Evolutionary conservation across 176 grass and related monocot genomes (phyloP), one percentile per base, ranked within the genome.

Genomic region (Paspalum vaginatum): DNA sequence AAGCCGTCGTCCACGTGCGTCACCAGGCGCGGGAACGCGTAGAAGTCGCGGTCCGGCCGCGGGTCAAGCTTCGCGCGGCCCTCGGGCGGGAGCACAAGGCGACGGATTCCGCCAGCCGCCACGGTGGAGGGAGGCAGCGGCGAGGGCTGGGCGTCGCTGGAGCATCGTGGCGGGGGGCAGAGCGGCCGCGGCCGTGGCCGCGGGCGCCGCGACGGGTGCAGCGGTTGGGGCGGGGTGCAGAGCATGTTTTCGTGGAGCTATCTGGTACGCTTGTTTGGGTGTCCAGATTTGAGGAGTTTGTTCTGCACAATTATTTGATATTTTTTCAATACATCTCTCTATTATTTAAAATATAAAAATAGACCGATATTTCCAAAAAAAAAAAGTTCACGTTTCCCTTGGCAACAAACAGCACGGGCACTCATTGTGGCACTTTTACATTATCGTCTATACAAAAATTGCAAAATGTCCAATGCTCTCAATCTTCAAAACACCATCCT

Each of bases 1-100:
- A 97, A 97, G 79, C 67, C 84, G 77, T 90, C 91, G 72, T 97
- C 91, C 24, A 94, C 94, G 86, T 97, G 94, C 68, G 88, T 97
- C 6, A 94, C 94, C 18, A 97, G 85, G 15, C 94, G 91, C 51
- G 94, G 94, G 83, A 88, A 83, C 46, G 89, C 77, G 80, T 97
- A 97, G 87, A 94, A 94, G 55, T 97, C 80, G 47, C 94, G 85
- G 87, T 97, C 94, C 11, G 89, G 72, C 49, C 73, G 76, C 58
- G 82, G 44, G 87, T 94, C 88, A 54, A 97, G 91, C 77, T 94
- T 97, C 53, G 89, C 84, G 44, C 94, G 91, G 73, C 94, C 91
- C 71, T 97, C 89, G 8, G 84, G 83, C 39, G 76, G 24, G 10
- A 97, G 85, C 59, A 97, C 94, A 25, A 83, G 87, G 14, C 94